phyloP scores from a whole-genome alignment of 1,139 yeast genomes.

The Debaryomyces sp. region DNA sequence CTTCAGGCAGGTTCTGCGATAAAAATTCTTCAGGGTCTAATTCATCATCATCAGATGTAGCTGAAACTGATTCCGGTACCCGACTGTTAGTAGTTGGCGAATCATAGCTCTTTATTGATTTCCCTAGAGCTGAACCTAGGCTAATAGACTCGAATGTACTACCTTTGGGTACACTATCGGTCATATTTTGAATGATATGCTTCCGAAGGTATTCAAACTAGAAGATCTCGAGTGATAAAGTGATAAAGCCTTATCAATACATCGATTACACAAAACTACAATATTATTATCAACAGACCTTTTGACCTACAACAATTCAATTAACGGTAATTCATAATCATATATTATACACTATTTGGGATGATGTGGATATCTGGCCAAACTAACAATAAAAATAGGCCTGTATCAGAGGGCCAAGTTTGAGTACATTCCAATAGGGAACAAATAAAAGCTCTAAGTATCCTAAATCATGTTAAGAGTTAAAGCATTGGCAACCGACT shows the following conservation, averaged over 20 bases:
- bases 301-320: not conserved
- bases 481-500: slow-evolving; percentile 61
- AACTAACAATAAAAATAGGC: not conserved
- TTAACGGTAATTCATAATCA: not conserved
- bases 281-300: not conserved
- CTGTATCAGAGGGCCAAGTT: not conserved
- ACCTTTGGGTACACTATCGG: slow-evolving; percentile 4
- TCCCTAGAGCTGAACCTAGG: slow-evolving; percentile 18
- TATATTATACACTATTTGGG: not conserved
- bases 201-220: not conserved
- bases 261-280: not conserved
- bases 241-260: not conserved
- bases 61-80: slow-evolving; percentile 19
- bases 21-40: slow-evolving; percentile 34
- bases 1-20: slow-evolving; percentile 21
- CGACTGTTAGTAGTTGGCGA: slow-evolving; percentile 5
- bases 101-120: not conserved
- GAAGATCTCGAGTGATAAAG: not conserved
- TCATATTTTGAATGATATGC: not conserved
- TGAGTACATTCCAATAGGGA: not conserved
- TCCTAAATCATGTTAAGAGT: slow-evolving; percentile 47
- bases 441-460: not conserved
- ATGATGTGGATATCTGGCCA: not conserved
- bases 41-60: slow-evolving; percentile 29
- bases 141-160: slow-evolving; percentile 27